Percentiles rank a stretch among this genome's conserved stretches.
Evolutionary conservation across 768 basidiomycete genomes (phyloP).

Genomic region (Crassisporium funariophilum): DNA sequence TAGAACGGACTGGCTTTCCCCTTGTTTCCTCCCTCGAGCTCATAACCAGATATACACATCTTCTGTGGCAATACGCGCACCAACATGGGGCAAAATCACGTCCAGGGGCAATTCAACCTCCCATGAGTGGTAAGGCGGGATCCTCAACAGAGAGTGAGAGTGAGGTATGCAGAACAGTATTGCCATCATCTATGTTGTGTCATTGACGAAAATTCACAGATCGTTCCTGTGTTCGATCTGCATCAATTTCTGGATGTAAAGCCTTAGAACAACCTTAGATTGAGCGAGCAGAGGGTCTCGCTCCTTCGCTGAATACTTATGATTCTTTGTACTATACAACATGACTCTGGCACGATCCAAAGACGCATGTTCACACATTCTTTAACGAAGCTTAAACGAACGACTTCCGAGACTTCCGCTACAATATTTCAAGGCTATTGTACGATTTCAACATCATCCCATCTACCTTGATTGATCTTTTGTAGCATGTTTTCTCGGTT

Average conservation of each 20-base stretch:
- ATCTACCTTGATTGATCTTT: conserved; percentile 60
- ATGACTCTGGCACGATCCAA: no score
- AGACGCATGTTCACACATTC: no score
- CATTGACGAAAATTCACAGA: conserved; percentile 25
- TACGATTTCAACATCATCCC: conserved; percentile 63
- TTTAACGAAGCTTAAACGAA: no score
- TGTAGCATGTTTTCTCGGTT: conserved; percentile 42
- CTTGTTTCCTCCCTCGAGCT: conserved; percentile 66
- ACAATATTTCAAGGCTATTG: no score
- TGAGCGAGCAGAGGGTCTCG: no score
- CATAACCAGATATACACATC: conserved; percentile 63
- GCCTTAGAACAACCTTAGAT: conserved; percentile 40
- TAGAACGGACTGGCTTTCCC: conserved; percentile 55
- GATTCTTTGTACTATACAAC: no score
- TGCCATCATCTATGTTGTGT: not conserved
- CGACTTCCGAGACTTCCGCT: no score
- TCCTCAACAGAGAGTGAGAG: conserved; percentile 35
- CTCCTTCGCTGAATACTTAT: no score
- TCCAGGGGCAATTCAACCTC: conserved; percentile 51
- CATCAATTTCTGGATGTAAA: conserved; percentile 52
- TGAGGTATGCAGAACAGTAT: conserved; percentile 40
- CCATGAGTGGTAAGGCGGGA: conserved; percentile 24
- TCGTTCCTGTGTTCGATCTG: conserved; percentile 58
- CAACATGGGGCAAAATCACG: conserved; percentile 50
- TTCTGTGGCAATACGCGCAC: conserved; percentile 59